A percentile compares a stretch with the other conserved stretches of the same genome.
These are phyloP conservation scores for Ilyonectria destructans DNA, from an alignment of 2,329 filamentous ascomycete species.

Conservation along the genomic window DNA sequence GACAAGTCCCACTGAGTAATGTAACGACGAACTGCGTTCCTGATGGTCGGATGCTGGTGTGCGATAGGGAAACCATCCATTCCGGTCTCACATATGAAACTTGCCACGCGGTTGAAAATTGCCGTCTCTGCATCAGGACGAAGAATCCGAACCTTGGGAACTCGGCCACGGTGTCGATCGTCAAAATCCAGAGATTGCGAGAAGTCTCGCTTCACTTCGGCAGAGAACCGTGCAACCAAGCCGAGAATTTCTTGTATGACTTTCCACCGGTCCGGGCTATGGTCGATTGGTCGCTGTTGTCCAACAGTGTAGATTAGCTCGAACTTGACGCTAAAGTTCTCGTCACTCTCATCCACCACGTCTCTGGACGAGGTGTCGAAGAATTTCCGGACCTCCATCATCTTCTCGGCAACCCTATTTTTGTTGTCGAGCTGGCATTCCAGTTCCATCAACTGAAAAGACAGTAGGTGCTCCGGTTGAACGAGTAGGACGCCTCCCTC, in stretches of 20 bases:
- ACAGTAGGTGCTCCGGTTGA: slow-evolving; percentile 77
- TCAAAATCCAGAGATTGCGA: slow-evolving; percentile 62
- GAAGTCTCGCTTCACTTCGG: slow-evolving; percentile 48
- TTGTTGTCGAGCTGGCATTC: slow-evolving; percentile 61
- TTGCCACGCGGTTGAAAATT: slow-evolving; percentile 55
- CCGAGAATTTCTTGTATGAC: slow-evolving; percentile 69
- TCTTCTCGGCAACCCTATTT: slow-evolving; percentile 44
- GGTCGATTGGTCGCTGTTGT: slow-evolving; percentile 64
- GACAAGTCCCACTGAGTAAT: slow-evolving; percentile 58
- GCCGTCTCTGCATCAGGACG: slow-evolving; percentile 47
- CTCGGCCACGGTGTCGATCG: slow-evolving; percentile 53
- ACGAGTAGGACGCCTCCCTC: slow-evolving; percentile 71
- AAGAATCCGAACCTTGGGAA: slow-evolving; percentile 67
- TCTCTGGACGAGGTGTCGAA: slow-evolving; percentile 65
- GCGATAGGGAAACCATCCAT: slow-evolving; percentile 60
- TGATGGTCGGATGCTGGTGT: slow-evolving; percentile 50
- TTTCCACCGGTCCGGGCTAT: slow-evolving; percentile 70
- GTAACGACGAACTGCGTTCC: slow-evolving; percentile 59
- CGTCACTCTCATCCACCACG: slow-evolving; percentile 77
- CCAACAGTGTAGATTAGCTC: slow-evolving; percentile 78
- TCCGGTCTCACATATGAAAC: slow-evolving; percentile 51
- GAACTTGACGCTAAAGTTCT: slow-evolving; percentile 73
- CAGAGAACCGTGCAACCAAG: slow-evolving; percentile 56
- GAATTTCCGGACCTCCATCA: slow-evolving; percentile 62
- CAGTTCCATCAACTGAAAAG: slow-evolving; percentile 74